phyloP scores from a whole-genome alignment of 2,329 filamentous ascomycete genomes.

The Apiospora koreana region DNA sequence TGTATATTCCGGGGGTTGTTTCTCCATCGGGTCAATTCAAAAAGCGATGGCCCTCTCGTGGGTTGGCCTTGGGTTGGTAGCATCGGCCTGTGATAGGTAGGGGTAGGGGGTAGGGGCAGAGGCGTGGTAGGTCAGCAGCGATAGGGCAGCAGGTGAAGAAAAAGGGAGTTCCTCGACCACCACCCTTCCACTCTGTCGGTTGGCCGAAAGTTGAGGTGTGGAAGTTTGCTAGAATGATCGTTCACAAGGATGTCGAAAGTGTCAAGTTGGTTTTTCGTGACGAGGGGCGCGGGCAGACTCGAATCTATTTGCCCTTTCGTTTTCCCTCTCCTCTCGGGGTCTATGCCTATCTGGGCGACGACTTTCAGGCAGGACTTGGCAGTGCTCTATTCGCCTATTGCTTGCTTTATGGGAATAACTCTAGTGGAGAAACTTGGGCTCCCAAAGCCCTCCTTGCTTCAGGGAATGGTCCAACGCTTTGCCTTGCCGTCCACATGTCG shows the following conservation, averaged over 20 bases:
- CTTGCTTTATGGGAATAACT: neutral
- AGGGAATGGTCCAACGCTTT: neutral
- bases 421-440: neutral
- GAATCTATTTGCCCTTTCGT: neutral
- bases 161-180: neutral
- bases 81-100: neutral
- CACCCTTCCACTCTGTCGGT: neutral
- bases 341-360: neutral
- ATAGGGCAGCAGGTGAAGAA: neutral
- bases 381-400: neutral
- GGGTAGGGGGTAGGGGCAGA: neutral
- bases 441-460: neutral
- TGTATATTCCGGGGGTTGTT: neutral
- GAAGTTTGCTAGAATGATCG: neutral
- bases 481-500: neutral
- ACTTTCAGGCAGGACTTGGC: neutral
- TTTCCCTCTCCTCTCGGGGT: neutral
- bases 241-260: neutral
- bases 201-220: neutral
- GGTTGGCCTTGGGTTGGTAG: neutral
- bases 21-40: neutral
- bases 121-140: neutral
- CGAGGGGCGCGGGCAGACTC: neutral
- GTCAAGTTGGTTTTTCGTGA: neutral
- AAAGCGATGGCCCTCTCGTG: neutral